These are phyloP conservation scores for Phialophora chinensis DNA, from an alignment of 2,329 filamentous ascomycete genomes.

Conservation along the genomic window DNA sequence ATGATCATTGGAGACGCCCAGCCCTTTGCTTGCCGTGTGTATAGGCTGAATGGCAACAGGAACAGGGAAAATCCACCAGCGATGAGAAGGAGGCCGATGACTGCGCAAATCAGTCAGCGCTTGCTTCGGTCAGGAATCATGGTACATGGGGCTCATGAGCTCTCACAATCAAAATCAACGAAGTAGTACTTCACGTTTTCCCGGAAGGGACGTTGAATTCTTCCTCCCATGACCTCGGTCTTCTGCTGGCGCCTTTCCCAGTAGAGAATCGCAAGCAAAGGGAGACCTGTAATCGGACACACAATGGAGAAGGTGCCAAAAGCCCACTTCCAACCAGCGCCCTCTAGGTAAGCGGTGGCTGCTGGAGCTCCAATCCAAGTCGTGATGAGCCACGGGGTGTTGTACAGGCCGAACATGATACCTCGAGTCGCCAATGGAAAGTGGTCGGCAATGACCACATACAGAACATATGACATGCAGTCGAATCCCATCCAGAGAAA, in stretches of 20 bases:
- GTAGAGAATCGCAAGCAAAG: too few relatives aligned
- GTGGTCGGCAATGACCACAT: constrained; percentile 42
- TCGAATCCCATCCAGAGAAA: constrained; percentile 55
- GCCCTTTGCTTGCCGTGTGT: constrained; percentile 45
- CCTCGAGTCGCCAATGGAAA: constrained; percentile 42
- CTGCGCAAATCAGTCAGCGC: too few relatives aligned
- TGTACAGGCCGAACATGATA: constrained; percentile 27
- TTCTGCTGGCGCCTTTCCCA: too few relatives aligned
- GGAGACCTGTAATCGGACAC: constrained; percentile 44
- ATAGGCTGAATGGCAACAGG: constrained; percentile 68
- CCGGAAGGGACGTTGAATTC: too few relatives aligned
- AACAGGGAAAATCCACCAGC: constrained; percentile 45
- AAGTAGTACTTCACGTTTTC: too few relatives aligned
- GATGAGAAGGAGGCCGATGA: too few relatives aligned
- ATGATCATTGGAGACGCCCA: constrained; percentile 51
- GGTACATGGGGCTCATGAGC: too few relatives aligned
- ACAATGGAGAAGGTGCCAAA: constrained; percentile 40
- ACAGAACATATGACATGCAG: constrained; percentile 40
- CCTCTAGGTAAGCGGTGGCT: constrained; percentile 30
- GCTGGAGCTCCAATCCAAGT: constrained; percentile 17
- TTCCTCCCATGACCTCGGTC: too few relatives aligned
- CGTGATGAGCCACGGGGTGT: constrained; percentile 41
- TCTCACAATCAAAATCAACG: too few relatives aligned
- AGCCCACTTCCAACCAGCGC: constrained; percentile 35
- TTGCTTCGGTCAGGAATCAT: too few relatives aligned